Evolutionary conservation across 768 basidiomycete species (phyloP), one percentile per base, ranked within the genome.

Genomic region (Grammothele lineata): DNA sequence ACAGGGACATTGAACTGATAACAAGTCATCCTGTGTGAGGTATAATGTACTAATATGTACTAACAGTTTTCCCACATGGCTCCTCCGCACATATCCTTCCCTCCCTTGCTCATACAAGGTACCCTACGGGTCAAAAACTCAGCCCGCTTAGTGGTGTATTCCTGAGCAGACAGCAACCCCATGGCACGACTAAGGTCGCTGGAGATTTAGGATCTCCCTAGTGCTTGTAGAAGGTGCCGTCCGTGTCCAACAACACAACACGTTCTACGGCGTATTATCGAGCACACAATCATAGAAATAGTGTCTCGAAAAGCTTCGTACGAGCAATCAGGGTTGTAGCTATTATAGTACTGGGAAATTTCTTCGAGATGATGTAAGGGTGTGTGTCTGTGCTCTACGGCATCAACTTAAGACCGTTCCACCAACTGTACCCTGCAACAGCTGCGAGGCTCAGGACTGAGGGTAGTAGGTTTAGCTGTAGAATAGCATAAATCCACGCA

Each of bases 401-500:
- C 27, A 57, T 47, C 14, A 85, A 40, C 48, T 74, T 80, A 53
- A 85, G 66, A 11, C 69, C 75, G 38, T 78, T 74, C 74, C 75
- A 86, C 80, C 81, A 79, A 7, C 78, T 67, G 66, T 78, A 90
- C 37, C 56, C 58, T 5, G 72, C 78, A 30, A 86, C 76, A 12
- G 73, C 48, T 1, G 62, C 46, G 12, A 92, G 69, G 51, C 77
- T 80, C 23, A 80, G 47, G 3, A 80, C 67, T 5, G 87, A 81
- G 17, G 80, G 77, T 3, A 70, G 71, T 21, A 92, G 65, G 46
- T 84, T 77, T 22, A 90, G 71, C 53, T 88, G 84, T 11, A 89
- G 68, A 40, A 90, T 70, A 3, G 78, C 72, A 56, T 86, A 92
- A 8, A 90, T 70, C 89, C 90, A 92, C 5, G 85, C 59, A 0